phyloP scores from a whole-genome alignment of 2,329 filamentous ascomycete genomes.

The Decorospora gaudefroyi region DNA sequence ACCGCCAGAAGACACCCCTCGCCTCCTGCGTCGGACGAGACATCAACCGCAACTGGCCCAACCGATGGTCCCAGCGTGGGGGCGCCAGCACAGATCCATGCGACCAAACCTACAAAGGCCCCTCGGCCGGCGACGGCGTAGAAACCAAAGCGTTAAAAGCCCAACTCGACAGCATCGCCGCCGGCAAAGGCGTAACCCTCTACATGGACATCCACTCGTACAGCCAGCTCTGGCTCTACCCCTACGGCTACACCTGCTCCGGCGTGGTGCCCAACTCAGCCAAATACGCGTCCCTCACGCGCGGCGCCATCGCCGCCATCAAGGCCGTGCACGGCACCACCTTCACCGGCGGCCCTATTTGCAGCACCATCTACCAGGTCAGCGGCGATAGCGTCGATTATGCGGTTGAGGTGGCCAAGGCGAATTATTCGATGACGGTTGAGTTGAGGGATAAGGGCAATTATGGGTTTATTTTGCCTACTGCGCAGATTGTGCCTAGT shows the following conservation, averaged over 20 bases:
- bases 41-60: conserved; percentile 49
- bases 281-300: conserved; percentile 57
- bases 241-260: conserved; percentile 64
- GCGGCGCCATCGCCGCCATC: conserved; percentile 58
- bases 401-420: conserved; percentile 48
- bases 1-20: conserved; percentile 38
- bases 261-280: conserved; percentile 53
- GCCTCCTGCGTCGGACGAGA: conserved; percentile 46
- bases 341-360: conserved; percentile 56
- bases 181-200: conserved; percentile 59
- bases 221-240: conserved; percentile 53
- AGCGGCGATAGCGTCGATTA: conserved; percentile 55
- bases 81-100: conserved; percentile 46
- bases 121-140: conserved; percentile 41
- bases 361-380: conserved; percentile 65
- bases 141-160: conserved; percentile 52
- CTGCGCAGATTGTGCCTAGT: conserved; percentile 55
- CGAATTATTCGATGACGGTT: conserved; percentile 55
- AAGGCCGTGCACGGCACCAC: conserved; percentile 57
- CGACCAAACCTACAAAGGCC: conserved; percentile 46
- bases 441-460: conserved; percentile 57
- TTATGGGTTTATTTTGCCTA: conserved; percentile 57
- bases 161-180: conserved; percentile 53
- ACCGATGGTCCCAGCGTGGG: conserved; percentile 39
- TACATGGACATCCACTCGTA: conserved; percentile 71